A percentile compares a stretch with the other conserved stretches of the same genome.
phyloP scores from a whole-genome alignment of 495 filamentous ascomycete species.

The Viridothelium virens region DNA sequence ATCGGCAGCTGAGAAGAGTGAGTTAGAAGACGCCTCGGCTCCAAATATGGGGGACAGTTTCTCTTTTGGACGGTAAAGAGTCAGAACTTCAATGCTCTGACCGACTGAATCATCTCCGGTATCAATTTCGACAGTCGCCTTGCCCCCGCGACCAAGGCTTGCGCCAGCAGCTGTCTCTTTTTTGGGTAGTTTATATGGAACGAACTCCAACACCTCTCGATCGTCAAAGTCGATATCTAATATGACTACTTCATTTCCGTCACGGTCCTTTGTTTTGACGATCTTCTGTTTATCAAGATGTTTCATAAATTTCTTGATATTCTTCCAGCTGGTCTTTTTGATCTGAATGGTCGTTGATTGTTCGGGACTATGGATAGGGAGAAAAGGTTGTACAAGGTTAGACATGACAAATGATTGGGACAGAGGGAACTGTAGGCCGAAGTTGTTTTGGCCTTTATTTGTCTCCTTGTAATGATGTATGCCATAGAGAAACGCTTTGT shows the following conservation, averaged over 20 bases:
- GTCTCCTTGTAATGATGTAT: slow-evolving; percentile 45
- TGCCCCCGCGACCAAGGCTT: slow-evolving; percentile 36
- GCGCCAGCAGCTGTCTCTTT: slow-evolving; percentile 40
- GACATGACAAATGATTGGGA: slow-evolving; percentile 59
- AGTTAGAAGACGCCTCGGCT: slow-evolving; percentile 40
- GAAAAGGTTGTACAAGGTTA: slow-evolving; percentile 57
- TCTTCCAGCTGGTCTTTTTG: slow-evolving; percentile 72
- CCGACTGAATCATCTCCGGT: slow-evolving; percentile 46
- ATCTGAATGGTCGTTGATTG: slow-evolving; percentile 55
- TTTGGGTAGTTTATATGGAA: slow-evolving; percentile 56
- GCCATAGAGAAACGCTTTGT: slow-evolving; percentile 60
- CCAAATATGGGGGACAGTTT: slow-evolving; percentile 52
- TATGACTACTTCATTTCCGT: slow-evolving; percentile 58
- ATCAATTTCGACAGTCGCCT: slow-evolving; percentile 37
- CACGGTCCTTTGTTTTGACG: slow-evolving; percentile 59
- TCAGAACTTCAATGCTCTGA: slow-evolving; percentile 49
- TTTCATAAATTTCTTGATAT: slow-evolving; percentile 67
- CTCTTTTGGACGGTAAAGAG: slow-evolving; percentile 48
- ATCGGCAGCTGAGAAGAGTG: slow-evolving; percentile 49
- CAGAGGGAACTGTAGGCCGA: slow-evolving; percentile 54
- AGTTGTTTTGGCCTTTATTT: slow-evolving; percentile 46
- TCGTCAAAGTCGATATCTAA: slow-evolving; percentile 61
- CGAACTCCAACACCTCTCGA: slow-evolving; percentile 47
- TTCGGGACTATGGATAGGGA: slow-evolving; percentile 51
- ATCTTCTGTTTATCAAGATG: slow-evolving; percentile 56